A percentile compares a stretch with the other conserved stretches of the same genome.
These are phyloP conservation scores for Dipsacomyces acuminosporus DNA, from an alignment of 371 early-diverging fungal species.

Conservation along the genomic window DNA sequence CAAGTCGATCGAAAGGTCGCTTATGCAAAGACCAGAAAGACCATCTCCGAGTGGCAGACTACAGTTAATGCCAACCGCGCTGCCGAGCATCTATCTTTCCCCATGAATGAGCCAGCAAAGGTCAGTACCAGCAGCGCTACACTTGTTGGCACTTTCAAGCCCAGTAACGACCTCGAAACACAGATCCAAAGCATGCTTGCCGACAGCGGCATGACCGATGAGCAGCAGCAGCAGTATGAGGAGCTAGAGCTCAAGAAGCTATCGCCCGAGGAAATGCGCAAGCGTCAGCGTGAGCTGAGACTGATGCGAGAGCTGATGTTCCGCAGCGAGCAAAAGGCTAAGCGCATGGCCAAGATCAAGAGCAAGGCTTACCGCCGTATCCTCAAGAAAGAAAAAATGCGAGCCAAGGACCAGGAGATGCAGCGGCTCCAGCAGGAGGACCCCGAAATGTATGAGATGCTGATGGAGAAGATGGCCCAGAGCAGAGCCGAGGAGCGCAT, in stretches of 20 bases:
- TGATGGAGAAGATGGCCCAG: conserved; percentile 59
- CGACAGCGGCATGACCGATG: conserved; percentile 70
- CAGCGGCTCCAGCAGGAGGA: conserved; percentile 67
- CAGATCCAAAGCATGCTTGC: conserved; percentile 67
- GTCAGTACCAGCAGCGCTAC: conserved; percentile 19
- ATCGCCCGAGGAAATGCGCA: conserved; percentile 70
- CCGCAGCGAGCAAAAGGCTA: conserved; percentile 85
- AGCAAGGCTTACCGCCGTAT: conserved; percentile 88
- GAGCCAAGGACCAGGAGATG: conserved; percentile 47
- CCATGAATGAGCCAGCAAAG: conserved; percentile 47
- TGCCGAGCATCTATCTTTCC: conserved; percentile 80
- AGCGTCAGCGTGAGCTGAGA: conserved; percentile 69
- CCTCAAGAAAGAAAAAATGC: conserved; percentile 57
- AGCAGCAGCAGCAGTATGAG: conserved; percentile 73
- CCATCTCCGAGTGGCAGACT: conserved; percentile 78
- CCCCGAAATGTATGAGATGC: conserved; percentile 54
- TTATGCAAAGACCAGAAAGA: conserved; percentile 69
- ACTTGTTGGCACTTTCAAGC: conserved; percentile 59
- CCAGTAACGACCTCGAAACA: conserved; percentile 68
- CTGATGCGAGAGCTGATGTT: conserved; percentile 92
- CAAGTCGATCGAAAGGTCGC: conserved; percentile 81
- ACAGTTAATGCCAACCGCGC: conserved; percentile 76
- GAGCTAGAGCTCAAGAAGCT: conserved; percentile 78
- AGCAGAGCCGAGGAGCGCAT: conserved; percentile 87
- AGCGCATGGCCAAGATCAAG: conserved; percentile 93